phyloP scores from a whole-genome alignment of 2,329 filamentous ascomycete genomes.

The Botrytis cinerea region DNA sequence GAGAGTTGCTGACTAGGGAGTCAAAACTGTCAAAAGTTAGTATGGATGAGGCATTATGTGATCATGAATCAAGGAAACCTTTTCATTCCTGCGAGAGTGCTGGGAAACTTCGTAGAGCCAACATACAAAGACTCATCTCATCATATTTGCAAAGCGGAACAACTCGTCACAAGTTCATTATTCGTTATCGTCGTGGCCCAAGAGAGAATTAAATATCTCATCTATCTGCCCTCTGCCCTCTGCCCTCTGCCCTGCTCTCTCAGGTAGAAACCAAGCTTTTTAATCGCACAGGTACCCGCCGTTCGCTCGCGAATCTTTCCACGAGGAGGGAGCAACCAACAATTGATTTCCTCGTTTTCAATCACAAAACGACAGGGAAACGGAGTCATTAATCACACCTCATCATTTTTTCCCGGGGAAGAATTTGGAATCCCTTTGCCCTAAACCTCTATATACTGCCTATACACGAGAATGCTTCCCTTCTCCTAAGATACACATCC shows the following conservation, averaged over 20 bases:
- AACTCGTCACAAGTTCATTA: not conserved
- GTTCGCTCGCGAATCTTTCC: conserved; percentile 5
- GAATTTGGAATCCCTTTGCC: not conserved
- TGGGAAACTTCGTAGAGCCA: not conserved
- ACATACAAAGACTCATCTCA: not conserved
- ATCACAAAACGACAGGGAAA: not conserved
- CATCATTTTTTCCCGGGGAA: not conserved
- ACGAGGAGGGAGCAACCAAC: conserved; percentile 3
- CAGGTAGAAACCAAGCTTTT: not conserved
- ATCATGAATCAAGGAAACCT: not conserved
- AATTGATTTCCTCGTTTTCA: not conserved
- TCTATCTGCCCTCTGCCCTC: not conserved
- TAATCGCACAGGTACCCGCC: not conserved
- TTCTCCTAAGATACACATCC: conserved; percentile 6
- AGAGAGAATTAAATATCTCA: not conserved
- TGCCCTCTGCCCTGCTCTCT: not conserved
- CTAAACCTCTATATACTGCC: not conserved
- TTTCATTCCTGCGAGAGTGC: not conserved
- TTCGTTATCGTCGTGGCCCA: not conserved
- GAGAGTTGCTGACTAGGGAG: not conserved
- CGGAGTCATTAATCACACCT: conserved; percentile 6
- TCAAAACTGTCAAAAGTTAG: not conserved
- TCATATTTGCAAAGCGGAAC: not conserved
- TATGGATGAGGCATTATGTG: not conserved
- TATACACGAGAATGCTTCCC: conserved; percentile 18